A percentile compares a stretch with the other conserved stretches of the same genome.
Evolutionary conservation across 208 protist genomes (phyloP).

Genomic region (Trypanosoma caninum): DNA sequence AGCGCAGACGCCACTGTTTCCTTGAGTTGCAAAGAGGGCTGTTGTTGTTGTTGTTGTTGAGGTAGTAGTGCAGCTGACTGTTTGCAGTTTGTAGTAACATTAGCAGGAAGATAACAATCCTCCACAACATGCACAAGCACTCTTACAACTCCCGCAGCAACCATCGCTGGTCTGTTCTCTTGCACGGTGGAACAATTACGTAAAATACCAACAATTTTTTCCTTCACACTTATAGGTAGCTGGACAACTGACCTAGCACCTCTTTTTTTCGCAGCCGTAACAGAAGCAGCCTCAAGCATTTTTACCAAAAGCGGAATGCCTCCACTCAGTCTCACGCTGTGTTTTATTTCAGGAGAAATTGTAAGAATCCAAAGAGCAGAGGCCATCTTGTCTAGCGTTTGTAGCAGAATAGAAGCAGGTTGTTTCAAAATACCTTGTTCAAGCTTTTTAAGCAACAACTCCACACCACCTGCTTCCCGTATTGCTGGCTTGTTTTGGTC

Average conservation of each 20-base stretch:
- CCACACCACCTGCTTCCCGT: constrained; percentile 78
- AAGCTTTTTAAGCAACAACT: constrained; percentile 70
- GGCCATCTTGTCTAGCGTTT: constrained; percentile 85
- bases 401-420: constrained; percentile 31
- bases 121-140: constrained; percentile 71
- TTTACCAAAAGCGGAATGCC: constrained; percentile 71
- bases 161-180: constrained; percentile 70
- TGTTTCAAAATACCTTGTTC: constrained; percentile 35
- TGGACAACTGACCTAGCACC: constrained; percentile 1
- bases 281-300: constrained; percentile 61
- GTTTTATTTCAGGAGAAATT: constrained; percentile 89
- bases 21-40: constrained; percentile 75
- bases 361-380: constrained; percentile 91
- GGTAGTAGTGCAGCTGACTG: constrained; percentile 5
- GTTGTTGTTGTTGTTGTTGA: constrained; percentile 49
- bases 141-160: constrained; percentile 50
- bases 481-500: constrained; percentile 91
- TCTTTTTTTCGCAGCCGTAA: constrained; percentile 30
- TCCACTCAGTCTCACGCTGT: constrained; percentile 64
- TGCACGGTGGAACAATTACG: constrained; percentile 85
- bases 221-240: constrained; percentile 69
- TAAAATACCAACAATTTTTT: constrained; percentile 86
- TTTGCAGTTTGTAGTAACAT: not conserved
- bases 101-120: constrained; percentile 50
- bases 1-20: constrained; percentile 86